Percentiles rank a stretch among this genome's conserved stretches.
These are phyloP conservation scores for Yarrowia porcina DNA, from an alignment of 805 yeast species.

Conservation along the genomic window DNA sequence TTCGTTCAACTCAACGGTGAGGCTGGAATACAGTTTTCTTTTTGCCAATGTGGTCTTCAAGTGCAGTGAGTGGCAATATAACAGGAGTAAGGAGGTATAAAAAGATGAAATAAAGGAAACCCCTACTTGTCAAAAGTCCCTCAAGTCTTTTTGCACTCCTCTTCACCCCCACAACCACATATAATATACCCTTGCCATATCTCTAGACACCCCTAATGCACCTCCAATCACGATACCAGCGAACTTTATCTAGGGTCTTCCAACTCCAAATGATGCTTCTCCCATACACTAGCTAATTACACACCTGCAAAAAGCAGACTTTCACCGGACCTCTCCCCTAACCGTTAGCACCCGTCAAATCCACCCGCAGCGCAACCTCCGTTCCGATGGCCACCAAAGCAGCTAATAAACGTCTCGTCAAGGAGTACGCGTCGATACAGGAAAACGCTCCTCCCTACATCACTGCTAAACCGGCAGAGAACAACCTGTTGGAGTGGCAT, in stretches of 20 bases:
- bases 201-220: constrained; percentile 2
- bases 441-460: constrained; percentile 84
- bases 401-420: constrained; percentile 49
- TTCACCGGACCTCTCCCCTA: not conserved
- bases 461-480: constrained; percentile 80
- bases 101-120: no score
- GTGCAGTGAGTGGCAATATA: not conserved
- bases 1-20: not conserved
- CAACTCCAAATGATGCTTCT: not conserved
- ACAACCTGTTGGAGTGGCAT: constrained; percentile 90
- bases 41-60: no score
- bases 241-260: not conserved
- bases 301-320: not conserved
- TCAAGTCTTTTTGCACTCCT: no score
- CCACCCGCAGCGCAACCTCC: not conserved
- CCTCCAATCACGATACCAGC: not conserved
- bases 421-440: constrained; percentile 75
- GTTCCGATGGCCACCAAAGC: constrained; percentile 37
- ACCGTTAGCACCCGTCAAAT: not conserved
- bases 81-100: no score
- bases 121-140: no score
- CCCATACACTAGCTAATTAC: not conserved
- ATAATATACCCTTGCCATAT: not conserved
- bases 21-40: not conserved
- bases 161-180: not conserved